phyloP scores from a whole-genome alignment of 805 yeast species.

The Geotrichum ghanense region DNA sequence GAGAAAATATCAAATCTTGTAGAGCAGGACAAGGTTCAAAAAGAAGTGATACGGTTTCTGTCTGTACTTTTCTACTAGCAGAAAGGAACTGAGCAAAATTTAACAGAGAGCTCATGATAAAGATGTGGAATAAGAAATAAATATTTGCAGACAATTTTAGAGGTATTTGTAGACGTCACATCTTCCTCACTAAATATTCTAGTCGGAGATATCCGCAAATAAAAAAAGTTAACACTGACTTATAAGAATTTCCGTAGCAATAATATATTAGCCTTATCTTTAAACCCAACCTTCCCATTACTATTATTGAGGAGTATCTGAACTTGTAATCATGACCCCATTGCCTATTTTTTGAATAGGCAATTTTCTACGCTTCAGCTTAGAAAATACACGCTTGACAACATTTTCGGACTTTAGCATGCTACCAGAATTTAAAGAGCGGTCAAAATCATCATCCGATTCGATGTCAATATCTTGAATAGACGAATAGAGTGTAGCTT shows the following conservation, averaged over 20 bases:
- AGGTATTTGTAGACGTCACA: no score
- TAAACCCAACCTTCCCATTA: no score
- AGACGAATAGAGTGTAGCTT: not conserved
- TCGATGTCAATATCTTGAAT: not conserved
- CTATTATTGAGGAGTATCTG: not conserved
- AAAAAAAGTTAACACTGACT: no score
- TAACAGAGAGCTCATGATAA: not conserved
- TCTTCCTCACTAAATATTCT: no score
- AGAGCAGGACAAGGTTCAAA: conserved; percentile 54
- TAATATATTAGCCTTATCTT: no score
- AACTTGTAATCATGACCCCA: not conserved
- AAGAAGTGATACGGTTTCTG: conserved; percentile 38
- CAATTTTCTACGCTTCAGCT: not conserved
- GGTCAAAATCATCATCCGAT: not conserved
- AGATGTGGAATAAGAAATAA: no score
- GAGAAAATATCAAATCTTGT: conserved; percentile 24
- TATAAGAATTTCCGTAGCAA: no score
- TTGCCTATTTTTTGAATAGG: not conserved
- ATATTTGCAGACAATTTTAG: no score
- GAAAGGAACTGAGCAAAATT: not conserved
- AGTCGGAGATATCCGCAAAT: no score
- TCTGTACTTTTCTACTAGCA: conserved; percentile 18
- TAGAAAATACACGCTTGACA: not conserved
- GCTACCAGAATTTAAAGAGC: not conserved
- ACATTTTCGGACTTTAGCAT: not conserved